A percentile compares a stretch with the other conserved stretches of the same genome.
Evolutionary conservation across 2,329 filamentous ascomycete genomes (phyloP).

Genomic region (Cytospora piceicola): DNA sequence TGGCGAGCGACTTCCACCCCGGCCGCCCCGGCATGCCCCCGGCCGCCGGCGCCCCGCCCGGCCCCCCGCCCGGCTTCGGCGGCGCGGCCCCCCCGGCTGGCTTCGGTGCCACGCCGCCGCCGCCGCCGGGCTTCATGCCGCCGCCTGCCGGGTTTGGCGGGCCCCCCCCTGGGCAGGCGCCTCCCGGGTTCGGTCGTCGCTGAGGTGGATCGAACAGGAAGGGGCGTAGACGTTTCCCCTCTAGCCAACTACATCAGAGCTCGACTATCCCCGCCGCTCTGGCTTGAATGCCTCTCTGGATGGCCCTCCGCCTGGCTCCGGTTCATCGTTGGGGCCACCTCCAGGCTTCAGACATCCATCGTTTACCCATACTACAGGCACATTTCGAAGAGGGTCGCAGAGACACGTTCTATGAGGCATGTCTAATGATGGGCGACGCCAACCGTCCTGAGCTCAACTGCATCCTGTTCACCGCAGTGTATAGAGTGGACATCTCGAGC

Average conservation of each 20-base stretch:
- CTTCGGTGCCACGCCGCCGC: conserved; percentile 42
- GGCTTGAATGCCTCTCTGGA: background rate
- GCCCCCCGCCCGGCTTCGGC: conserved; percentile 45
- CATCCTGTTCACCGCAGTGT: background rate
- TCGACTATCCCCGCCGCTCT: background rate
- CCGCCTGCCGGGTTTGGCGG: conserved; percentile 44
- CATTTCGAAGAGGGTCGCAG: background rate
- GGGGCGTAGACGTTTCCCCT: background rate
- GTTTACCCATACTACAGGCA: background rate
- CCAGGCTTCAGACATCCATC: background rate
- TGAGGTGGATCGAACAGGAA: conserved; percentile 8
- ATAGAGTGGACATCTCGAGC: background rate
- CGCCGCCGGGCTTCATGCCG: conserved; percentile 48
- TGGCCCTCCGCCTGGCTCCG: background rate
- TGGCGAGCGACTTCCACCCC: conserved; percentile 52
- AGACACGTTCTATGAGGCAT: background rate
- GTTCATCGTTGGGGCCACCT: background rate
- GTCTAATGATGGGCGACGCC: background rate
- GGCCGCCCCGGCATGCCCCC: conserved; percentile 45
- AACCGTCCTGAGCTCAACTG: background rate
- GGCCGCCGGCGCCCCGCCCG: conserved; percentile 35
- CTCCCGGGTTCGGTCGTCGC: conserved; percentile 35
- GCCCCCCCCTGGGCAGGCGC: conserved; percentile 29
- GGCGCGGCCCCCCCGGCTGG: conserved; percentile 43
- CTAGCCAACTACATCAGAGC: background rate